A percentile compares a stretch with the other conserved stretches of the same genome.
These are phyloP conservation scores for Silene uniflora DNA, from an alignment of 148 eudicot genomes.

Conservation along the genomic window DNA sequence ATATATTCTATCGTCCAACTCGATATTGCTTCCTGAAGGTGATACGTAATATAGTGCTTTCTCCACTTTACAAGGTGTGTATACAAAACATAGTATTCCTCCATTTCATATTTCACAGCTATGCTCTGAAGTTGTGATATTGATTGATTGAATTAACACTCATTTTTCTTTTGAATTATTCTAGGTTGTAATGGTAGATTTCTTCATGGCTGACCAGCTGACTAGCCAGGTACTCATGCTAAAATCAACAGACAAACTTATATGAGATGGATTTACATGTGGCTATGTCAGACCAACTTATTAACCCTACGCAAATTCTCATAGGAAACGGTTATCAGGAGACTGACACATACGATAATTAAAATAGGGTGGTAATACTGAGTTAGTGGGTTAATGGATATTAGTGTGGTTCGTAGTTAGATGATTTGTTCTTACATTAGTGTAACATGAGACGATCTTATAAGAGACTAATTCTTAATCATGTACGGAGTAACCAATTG, in stretches of 20 bases:
- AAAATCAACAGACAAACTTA: background rate
- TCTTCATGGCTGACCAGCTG: constrained; percentile 99
- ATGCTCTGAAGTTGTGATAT: background rate
- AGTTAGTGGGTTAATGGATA: no score
- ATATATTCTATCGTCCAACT: constrained; percentile 69
- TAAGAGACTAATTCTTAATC: background rate
- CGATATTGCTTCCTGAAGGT: constrained; percentile 73
- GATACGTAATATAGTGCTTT: constrained; percentile 78
- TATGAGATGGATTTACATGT: background rate
- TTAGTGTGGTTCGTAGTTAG: no score
- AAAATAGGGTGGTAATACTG: no score
- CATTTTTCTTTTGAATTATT: constrained; percentile 7
- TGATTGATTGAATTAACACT: background rate
- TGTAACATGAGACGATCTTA: background rate
- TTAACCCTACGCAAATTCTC: background rate
- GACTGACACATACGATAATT: no score
- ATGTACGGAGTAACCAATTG: no score
- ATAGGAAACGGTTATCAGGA: no score
- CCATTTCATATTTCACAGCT: background rate
- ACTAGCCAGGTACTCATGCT: constrained; percentile 77
- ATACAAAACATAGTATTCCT: background rate
- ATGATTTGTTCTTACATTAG: no score
- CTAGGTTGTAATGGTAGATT: constrained; percentile 92
- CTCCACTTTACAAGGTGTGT: constrained; percentile 81
- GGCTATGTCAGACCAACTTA: background rate